A percentile compares a stretch with the other conserved stretches of the same genome.
Evolutionary conservation across 1,284 basidiomycete species (phyloP).

Genomic region (Earliella scabrosa): DNA sequence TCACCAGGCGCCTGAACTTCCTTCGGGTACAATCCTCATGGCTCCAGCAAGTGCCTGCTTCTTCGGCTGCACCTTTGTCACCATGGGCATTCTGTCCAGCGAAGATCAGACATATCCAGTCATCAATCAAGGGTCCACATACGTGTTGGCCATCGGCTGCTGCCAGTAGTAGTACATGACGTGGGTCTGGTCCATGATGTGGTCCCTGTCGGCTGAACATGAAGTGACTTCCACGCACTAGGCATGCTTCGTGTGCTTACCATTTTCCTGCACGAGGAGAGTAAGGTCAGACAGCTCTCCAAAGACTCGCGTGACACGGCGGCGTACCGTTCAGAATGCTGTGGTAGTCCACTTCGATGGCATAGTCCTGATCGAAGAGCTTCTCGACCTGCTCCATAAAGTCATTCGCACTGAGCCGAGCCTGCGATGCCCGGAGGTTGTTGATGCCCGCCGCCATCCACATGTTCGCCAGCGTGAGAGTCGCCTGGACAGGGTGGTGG

Average conservation of each 20-base stretch:
- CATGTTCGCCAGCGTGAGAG: slow-evolving; percentile 58
- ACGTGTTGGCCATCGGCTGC: slow-evolving; percentile 67
- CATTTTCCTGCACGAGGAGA: slow-evolving; percentile 51
- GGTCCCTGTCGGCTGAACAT: slow-evolving; percentile 22
- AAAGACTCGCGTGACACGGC: too few relatives aligned
- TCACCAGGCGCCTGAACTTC: slow-evolving; percentile 61
- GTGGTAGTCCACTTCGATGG: slow-evolving; percentile 63
- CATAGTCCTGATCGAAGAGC: slow-evolving; percentile 63
- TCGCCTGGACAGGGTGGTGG: slow-evolving; percentile 64
- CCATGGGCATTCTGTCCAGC: slow-evolving; percentile 54
- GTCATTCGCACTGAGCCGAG: slow-evolving; percentile 61
- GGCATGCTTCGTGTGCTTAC: slow-evolving; percentile 20
- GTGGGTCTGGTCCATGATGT: slow-evolving; percentile 75
- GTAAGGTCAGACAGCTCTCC: not conserved
- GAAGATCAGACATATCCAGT: not conserved
- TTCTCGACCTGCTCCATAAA: slow-evolving; percentile 57
- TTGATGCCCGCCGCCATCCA: slow-evolving; percentile 63
- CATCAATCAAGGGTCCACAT: slow-evolving; percentile 16
- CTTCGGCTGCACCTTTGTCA: slow-evolving; percentile 57
- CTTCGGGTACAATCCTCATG: slow-evolving; percentile 67
- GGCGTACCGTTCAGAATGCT: slow-evolving; percentile 54
- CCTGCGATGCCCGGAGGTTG: slow-evolving; percentile 67
- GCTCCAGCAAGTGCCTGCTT: slow-evolving; percentile 62
- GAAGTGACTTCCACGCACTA: not conserved
- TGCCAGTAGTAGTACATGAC: slow-evolving; percentile 74